A percentile compares a stretch with the other conserved stretches of the same genome.
phyloP scores from a whole-genome alignment of 2,329 filamentous ascomycete species.

The Colletotrichum abscissum region DNA sequence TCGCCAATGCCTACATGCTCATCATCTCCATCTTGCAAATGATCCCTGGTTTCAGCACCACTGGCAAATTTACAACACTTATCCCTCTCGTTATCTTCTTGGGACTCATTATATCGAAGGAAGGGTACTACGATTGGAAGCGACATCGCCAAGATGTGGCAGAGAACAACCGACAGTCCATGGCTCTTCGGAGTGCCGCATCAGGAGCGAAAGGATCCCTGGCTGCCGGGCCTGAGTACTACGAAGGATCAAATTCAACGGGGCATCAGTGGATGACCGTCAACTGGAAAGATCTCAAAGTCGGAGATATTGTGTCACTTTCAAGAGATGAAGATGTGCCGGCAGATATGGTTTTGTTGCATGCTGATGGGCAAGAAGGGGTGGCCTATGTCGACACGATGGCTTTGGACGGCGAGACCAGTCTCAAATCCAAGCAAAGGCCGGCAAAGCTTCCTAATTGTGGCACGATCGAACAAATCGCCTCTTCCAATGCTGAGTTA shows the following conservation, averaged over 20 bases:
- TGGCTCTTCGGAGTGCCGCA: conserved; percentile 4
- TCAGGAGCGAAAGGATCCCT: conserved; percentile 45
- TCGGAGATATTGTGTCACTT: conserved; percentile 62
- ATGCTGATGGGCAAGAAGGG: conserved; percentile 80
- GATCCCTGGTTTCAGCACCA: conserved; percentile 80
- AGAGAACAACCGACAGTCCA: conserved; percentile 66
- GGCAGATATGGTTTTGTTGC: conserved; percentile 83
- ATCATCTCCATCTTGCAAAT: conserved; percentile 86
- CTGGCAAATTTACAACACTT: conserved; percentile 80
- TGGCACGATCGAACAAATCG: conserved; percentile 63
- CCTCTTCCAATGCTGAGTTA: conserved; percentile 67
- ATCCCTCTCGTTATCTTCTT: conserved; percentile 82
- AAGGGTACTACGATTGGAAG: conserved; percentile 87
- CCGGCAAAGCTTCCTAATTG: conserved; percentile 71
- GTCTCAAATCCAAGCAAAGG: conserved; percentile 80
- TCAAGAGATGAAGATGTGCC: conserved; percentile 81
- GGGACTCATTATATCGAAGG: conserved; percentile 82
- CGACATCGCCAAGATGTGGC: conserved; percentile 83
- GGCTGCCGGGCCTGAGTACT: conserved; percentile 38
- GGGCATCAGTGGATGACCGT: conserved; percentile 61
- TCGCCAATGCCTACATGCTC: conserved; percentile 90
- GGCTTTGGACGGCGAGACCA: conserved; percentile 85
- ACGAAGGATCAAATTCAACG: conserved; percentile 56
- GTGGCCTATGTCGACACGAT: conserved; percentile 87
- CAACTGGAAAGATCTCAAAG: conserved; percentile 57